Percentiles rank a stretch among this genome's conserved stretches.
Conservation (phyloP, 2,329 filamentous ascomycete genomes). For the Trichoderma cornu-damae region DNA sequence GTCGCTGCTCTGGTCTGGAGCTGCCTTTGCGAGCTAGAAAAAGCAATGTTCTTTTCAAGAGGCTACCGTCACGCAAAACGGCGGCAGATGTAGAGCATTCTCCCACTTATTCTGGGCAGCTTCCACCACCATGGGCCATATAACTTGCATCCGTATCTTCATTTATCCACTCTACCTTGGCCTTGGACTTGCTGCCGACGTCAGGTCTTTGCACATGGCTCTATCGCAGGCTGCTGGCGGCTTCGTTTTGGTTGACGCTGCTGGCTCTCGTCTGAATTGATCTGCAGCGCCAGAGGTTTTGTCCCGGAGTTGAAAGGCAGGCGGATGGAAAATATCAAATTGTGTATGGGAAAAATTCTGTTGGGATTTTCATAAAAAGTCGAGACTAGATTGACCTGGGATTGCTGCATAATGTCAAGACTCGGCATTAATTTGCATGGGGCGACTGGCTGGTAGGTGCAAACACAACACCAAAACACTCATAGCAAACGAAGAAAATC, state of each 20-base stretch:
- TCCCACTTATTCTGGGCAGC: not conserved
- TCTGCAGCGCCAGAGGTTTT: not conserved
- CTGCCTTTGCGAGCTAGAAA: not conserved
- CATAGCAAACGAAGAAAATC: too few relatives aligned
- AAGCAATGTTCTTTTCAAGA: not conserved
- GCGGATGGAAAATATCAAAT: not conserved
- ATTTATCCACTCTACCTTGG: not conserved
- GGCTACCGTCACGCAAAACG: not conserved
- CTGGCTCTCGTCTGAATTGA: not conserved
- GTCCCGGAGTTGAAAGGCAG: not conserved
- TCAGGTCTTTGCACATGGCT: not conserved
- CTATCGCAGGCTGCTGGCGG: not conserved
- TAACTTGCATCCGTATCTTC: not conserved
- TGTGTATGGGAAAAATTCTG: not conserved
- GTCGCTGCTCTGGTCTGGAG: constrained; percentile 2
- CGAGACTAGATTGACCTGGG: too few relatives aligned
- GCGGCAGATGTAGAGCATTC: not conserved
- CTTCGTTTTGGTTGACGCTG: constrained; percentile 2
- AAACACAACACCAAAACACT: too few relatives aligned
- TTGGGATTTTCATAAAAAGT: too few relatives aligned
- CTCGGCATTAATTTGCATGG: too few relatives aligned
- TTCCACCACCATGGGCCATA: not conserved
- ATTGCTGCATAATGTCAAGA: too few relatives aligned
- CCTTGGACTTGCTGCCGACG: constrained; percentile 11
- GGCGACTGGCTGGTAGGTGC: too few relatives aligned